Percentiles rank a stretch among this genome's conserved stretches.
Evolutionary conservation across 164 flowering plant species (phyloP).

Genomic region (Sextonia rubra): DNA sequence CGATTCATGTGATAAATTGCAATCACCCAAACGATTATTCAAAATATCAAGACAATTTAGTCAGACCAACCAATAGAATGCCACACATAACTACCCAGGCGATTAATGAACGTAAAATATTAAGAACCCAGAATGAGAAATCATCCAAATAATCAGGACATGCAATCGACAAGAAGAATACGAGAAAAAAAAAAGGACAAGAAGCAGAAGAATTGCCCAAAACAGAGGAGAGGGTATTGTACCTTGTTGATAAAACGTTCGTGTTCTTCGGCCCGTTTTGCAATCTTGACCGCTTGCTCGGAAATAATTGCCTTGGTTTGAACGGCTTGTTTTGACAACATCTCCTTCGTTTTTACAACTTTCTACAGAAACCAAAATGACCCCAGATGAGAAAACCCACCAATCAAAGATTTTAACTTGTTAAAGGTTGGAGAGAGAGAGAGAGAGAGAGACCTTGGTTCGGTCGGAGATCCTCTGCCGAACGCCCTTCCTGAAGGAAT

Average conservation of each 20-base stretch:
- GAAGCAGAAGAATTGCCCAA: background rate
- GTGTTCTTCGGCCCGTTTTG: constrained; percentile 92
- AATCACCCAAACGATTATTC: background rate
- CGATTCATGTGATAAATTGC: background rate
- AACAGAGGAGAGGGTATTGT: background rate
- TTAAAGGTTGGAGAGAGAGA: background rate
- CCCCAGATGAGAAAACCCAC: constrained; percentile 13
- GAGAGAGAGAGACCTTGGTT: constrained; percentile 42
- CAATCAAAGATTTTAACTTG: background rate
- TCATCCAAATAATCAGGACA: background rate
- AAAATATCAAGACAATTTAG: no score
- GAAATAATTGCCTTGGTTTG: constrained; percentile 76
- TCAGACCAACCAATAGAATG: no score
- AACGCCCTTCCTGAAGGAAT: constrained; percentile 30
- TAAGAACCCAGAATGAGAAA: background rate
- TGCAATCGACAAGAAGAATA: background rate
- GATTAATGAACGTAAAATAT: no score
- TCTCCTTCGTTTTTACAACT: constrained; percentile 75
- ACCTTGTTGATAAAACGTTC: constrained; percentile 89
- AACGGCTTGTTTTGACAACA: constrained; percentile 65
- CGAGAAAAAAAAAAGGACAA: background rate
- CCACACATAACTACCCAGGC: no score
- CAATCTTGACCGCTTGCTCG: constrained; percentile 85
- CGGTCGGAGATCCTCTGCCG: constrained; percentile 51
- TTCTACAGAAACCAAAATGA: constrained; percentile 40